Base-by-base conservation (phyloP, 2,329 filamentous ascomycete genomes). In the Coniochaeta sp. region DNA sequence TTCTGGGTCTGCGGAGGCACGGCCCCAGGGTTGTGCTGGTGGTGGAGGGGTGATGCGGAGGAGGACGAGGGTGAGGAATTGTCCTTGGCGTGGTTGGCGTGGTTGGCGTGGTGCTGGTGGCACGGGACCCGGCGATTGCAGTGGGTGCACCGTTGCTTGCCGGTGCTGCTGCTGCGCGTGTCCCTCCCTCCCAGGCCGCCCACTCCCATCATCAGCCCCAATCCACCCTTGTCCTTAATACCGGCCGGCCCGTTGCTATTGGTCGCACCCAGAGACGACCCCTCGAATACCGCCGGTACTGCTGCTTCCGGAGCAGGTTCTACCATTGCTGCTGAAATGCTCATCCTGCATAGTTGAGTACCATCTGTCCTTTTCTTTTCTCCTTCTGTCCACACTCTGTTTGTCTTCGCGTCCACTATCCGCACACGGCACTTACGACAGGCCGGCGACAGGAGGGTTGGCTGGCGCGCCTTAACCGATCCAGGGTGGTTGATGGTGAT, bases 141-240 rank as follows among this genome's bases (percentile, higher is more conserved):
- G 22, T 57, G 55, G 55, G 34, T 44, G 55, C 55, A 57, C 47
- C 47, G 47, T 30, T 52, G 55, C 55, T 28, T 17, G 28, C 5
- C 26, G 30, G 14, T 56, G 54, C 30, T 14, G 17, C 28, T 56
- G 54, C 54, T 56, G 54, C 54, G 54, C 54, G 54, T 56, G 30
- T 34, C 22, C 54, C 54, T 56, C 54, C 28, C 10, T 55, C 17
- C n/a, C n/a, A n/a, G n/a, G n/a, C n/a, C n/a, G n/a, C n/a, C n/a
- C n/a, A n/a, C n/a, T n/a, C n/a, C 34, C 30, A 52, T 52, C 5
- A 16, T 40, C 34, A 44, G 34, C 22, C 17, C 34, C 34, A 44
- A 28, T n/a, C n/a, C n/a, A 57, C 55, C 55, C 55, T 57, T 57
- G 55, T 57, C 55, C 38, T 26, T 57, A 57, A 57, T 42, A 42